These are phyloP conservation scores for Dioscorea cayenensis DNA, from an alignment of 116 monocot species.

Conservation along the genomic window DNA sequence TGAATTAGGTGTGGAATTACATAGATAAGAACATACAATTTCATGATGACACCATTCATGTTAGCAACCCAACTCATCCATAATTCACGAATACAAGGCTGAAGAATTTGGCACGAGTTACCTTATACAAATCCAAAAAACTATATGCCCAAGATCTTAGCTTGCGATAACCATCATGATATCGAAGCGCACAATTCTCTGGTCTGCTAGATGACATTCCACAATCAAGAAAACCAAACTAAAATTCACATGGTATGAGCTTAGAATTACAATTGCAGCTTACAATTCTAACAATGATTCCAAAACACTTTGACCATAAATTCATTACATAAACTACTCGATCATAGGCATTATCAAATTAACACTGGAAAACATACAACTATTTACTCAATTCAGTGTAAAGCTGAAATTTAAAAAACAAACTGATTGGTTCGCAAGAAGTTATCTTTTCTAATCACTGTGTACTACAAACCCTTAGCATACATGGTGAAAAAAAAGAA, in stretches of 20 bases:
- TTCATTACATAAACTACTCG: neutral
- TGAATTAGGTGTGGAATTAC: too few relatives aligned
- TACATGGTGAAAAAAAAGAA: neutral
- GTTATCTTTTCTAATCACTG: neutral
- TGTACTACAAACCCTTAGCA: neutral
- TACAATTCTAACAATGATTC: too few relatives aligned
- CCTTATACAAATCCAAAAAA: constrained; percentile 53
- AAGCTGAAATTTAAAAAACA: neutral
- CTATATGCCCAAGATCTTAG: constrained; percentile 83
- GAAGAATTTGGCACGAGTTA: too few relatives aligned
- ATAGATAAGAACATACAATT: too few relatives aligned
- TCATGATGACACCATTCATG: too few relatives aligned
- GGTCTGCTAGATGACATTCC: constrained; percentile 29
- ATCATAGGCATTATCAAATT: neutral
- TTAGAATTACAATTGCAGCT: neutral
- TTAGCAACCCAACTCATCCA: too few relatives aligned
- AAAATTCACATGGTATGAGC: neutral
- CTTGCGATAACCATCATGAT: constrained; percentile 75
- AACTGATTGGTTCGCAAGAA: neutral
- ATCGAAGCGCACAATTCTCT: constrained; percentile 43
- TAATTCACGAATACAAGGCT: too few relatives aligned
- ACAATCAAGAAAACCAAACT: neutral
- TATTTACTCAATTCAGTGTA: neutral
- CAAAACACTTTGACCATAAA: neutral
- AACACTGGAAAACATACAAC: neutral